phyloP scores from a whole-genome alignment of 768 basidiomycete species.

The Favolaschia claudopus region DNA sequence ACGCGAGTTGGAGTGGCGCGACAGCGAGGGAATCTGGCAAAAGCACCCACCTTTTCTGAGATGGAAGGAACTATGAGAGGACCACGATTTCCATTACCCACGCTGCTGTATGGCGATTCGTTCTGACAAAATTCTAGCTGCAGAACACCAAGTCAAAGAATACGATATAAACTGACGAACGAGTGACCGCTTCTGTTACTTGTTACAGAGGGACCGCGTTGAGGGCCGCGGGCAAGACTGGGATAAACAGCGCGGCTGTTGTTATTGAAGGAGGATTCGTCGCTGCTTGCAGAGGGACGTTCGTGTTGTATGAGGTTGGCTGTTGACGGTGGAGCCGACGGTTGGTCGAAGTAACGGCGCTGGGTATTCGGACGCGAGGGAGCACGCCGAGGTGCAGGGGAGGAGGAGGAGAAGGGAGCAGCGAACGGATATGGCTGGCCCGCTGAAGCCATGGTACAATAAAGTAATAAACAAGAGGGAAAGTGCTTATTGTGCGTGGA shows the following conservation, averaged over 20 bases:
- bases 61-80: conserved; percentile 49
- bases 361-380: conserved; percentile 43
- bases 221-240: conserved; percentile 50
- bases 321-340: conserved; percentile 56
- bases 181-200: conserved; percentile 48
- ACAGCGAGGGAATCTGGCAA: not conserved
- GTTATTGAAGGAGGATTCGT: conserved; percentile 27
- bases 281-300: conserved; percentile 25
- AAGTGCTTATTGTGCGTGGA: not conserved
- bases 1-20: not conserved
- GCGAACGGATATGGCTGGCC: conserved; percentile 22
- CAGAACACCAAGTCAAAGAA: not conserved
- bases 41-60: conserved; percentile 63
- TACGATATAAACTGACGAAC: conserved; percentile 50
- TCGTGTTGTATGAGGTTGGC: conserved; percentile 56
- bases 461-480: conserved; percentile 22
- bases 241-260: conserved; percentile 45
- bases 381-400: conserved; percentile 29
- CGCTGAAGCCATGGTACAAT: conserved; percentile 29
- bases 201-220: conserved; percentile 48
- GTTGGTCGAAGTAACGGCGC: conserved; percentile 48
- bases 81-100: conserved; percentile 38
- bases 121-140: conserved; percentile 33
- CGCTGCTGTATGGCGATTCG: conserved; percentile 49
- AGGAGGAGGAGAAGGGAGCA: conserved; percentile 15